phyloP scores from a whole-genome alignment of 345 rosid species.

The Citrus reticulata region DNA sequence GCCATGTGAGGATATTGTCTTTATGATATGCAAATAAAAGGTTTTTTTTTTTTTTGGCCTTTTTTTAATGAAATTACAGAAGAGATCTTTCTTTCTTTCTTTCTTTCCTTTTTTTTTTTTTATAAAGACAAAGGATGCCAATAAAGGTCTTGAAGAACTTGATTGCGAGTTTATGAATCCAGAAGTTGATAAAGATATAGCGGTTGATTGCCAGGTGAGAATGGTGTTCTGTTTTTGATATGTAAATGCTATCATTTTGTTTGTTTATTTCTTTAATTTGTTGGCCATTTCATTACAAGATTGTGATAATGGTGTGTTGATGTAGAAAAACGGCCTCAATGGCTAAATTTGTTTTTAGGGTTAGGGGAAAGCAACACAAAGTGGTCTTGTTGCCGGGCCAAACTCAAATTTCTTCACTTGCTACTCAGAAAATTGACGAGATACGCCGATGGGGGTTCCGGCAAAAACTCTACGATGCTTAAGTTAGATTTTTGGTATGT shows the following conservation, averaged over 20 bases:
- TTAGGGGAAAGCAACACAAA: too few species aligned
- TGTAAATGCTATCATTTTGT: neutral
- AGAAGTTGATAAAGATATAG: neutral
- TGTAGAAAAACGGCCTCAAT: too few species aligned
- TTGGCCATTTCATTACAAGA: neutral
- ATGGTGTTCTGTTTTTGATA: neutral
- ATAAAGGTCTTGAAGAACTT: neutral
- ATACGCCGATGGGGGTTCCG: too few species aligned
- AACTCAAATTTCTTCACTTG: too few species aligned
- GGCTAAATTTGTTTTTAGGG: too few species aligned
- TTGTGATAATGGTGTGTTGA: too few species aligned
- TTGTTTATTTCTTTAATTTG: neutral
- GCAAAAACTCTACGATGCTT: too few species aligned
- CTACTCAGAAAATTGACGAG: too few species aligned
- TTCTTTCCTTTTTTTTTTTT: neutral
- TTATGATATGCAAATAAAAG: neutral
- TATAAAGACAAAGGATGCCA: neutral
- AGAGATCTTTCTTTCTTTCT: neutral
- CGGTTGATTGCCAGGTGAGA: slow-evolving; percentile 5
- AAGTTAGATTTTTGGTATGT: too few species aligned
- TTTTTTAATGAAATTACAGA: neutral
- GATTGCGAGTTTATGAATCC: neutral
- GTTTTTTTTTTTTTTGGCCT: neutral
- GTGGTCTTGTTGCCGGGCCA: too few species aligned
- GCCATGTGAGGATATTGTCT: slow-evolving; percentile 7